These are phyloP conservation scores for Nicotiana tomentosiformis DNA, from an alignment of 257 asterid species.

Conservation along the genomic window DNA sequence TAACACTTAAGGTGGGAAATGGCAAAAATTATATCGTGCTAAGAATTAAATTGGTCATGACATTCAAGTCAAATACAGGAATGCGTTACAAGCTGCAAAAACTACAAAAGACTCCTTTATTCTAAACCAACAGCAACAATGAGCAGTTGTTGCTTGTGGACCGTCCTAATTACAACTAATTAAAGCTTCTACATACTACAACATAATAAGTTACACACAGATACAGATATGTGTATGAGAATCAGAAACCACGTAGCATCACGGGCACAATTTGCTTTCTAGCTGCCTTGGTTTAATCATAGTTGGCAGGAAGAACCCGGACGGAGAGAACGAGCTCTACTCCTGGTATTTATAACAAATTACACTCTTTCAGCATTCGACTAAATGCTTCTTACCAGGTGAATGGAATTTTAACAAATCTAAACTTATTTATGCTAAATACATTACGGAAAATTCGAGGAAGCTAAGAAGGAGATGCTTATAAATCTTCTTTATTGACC, in stretches of 20 bases:
- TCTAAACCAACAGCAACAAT: neutral
- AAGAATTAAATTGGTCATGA: neutral
- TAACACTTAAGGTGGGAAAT: neutral
- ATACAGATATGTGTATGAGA: neutral
- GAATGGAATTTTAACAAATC: neutral
- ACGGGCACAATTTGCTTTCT: neutral
- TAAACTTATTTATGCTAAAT: neutral
- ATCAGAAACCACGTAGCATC: conserved; percentile 4
- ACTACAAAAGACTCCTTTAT: neutral
- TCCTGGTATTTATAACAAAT: conserved; percentile 6
- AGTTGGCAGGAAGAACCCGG: conserved; percentile 3
- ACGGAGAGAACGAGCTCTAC: neutral
- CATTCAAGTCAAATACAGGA: neutral
- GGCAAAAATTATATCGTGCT: neutral
- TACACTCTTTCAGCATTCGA: neutral
- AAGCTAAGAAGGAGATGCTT: neutral
- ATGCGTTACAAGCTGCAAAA: neutral
- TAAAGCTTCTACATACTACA: neutral
- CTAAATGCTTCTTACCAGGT: neutral
- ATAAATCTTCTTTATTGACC: conserved; percentile 5
- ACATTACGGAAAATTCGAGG: neutral
- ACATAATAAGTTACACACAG: neutral
- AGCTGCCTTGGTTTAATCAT: conserved; percentile 10
- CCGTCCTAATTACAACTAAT: neutral
- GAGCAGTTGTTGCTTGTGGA: neutral